Percentiles rank a stretch among this genome's conserved stretches.
These are phyloP conservation scores for Guadua angustifolia DNA, from an alignment of 176 grass and related monocot species.

Conservation along the genomic window DNA sequence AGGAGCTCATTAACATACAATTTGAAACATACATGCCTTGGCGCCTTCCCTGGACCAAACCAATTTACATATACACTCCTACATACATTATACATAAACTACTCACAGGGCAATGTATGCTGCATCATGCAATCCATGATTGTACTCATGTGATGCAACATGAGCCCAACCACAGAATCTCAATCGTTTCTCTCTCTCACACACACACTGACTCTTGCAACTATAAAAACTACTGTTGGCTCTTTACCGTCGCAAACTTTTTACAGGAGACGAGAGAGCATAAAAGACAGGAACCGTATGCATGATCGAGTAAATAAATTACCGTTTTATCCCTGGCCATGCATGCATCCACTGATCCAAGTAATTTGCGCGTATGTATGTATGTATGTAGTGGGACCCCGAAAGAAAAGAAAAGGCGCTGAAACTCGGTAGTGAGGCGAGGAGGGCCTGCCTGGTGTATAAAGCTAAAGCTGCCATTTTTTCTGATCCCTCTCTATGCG, in stretches of 20 bases:
- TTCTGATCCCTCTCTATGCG: constrained; percentile 52
- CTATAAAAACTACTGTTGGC: constrained; percentile 25
- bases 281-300: constrained; percentile 19
- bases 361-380: not conserved
- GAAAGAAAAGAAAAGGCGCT: not conserved
- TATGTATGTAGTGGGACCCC: not conserved
- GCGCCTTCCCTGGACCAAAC: constrained; percentile 6
- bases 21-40: constrained; percentile 50
- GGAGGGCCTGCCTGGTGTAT: constrained; percentile 34
- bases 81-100: not conserved
- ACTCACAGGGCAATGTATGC: not conserved
- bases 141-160: constrained; percentile 74
- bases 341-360: not conserved
- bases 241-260: constrained; percentile 22
- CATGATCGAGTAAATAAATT: not conserved
- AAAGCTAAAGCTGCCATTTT: constrained; percentile 68
- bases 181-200: not conserved
- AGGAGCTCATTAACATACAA: constrained; percentile 52
- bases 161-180: constrained; percentile 51
- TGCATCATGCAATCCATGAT: constrained; percentile 50
- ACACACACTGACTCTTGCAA: not conserved
- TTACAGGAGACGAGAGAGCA: not conserved
- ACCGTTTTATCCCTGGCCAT: not conserved
- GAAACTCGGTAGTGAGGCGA: constrained; percentile 1
- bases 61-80: not conserved